phyloP scores from a whole-genome alignment of 2,329 filamentous ascomycete species.

The Colletotrichum musicola region DNA sequence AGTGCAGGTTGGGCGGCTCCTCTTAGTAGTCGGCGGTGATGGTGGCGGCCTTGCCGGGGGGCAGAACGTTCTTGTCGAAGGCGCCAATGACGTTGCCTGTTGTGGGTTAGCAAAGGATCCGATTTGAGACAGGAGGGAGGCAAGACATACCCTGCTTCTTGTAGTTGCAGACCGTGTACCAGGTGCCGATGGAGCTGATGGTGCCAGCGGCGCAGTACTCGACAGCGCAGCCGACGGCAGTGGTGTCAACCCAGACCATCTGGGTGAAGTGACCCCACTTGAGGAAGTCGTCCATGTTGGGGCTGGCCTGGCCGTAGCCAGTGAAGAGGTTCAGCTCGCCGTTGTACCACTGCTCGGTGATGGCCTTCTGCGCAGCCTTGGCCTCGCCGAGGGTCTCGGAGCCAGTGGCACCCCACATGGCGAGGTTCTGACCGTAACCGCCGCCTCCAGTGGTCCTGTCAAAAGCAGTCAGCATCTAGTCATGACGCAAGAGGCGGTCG shows the following conservation, averaged over 20 bases:
- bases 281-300: slow-evolving; percentile 73
- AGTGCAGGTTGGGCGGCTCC: slow-evolving; percentile 20
- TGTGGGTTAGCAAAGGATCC: slow-evolving; percentile 35
- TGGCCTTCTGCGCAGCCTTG: slow-evolving; percentile 73
- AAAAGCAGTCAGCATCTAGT: background rate
- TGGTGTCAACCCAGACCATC: slow-evolving; percentile 56
- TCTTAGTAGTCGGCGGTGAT: slow-evolving; percentile 41
- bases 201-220: slow-evolving; percentile 72
- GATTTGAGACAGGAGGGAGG: background rate
- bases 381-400: slow-evolving; percentile 60
- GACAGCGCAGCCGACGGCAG: slow-evolving; percentile 70
- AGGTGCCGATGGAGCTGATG: slow-evolving; percentile 65
- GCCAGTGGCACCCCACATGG: slow-evolving; percentile 65
- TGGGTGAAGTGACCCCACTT: slow-evolving; percentile 70
- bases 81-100: slow-evolving; percentile 65
- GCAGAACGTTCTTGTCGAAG: slow-evolving; percentile 64
- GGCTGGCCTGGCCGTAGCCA: slow-evolving; percentile 71
- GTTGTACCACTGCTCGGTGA: slow-evolving; percentile 92
- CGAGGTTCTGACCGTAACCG: slow-evolving; percentile 93
- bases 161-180: slow-evolving; percentile 94
- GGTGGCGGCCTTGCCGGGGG: slow-evolving; percentile 52
- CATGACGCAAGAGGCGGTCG: background rate
- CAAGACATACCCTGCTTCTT: slow-evolving; percentile 73
- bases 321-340: slow-evolving; percentile 71
- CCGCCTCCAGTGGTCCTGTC: slow-evolving; percentile 67